Evolutionary conservation across 225 moss, liverwort and hornwort species (phyloP).

Genomic region (Marchantia paleacea): DNA sequence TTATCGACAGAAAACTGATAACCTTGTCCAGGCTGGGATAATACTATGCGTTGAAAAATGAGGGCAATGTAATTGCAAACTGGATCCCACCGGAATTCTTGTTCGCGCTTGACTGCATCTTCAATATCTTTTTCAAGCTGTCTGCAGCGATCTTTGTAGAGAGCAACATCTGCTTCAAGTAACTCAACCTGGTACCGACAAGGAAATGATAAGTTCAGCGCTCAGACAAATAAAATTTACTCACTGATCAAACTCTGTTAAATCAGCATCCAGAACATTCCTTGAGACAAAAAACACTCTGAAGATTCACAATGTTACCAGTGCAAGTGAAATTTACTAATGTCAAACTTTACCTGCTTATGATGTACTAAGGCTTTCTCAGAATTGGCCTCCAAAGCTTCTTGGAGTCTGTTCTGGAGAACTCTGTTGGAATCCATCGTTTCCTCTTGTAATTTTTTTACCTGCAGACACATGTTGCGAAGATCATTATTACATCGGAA

Average conservation of each 20-base stretch:
- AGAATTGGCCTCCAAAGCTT: constrained; percentile 40
- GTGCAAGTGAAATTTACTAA: not conserved
- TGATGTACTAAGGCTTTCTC: constrained; percentile 29
- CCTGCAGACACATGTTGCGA: constrained; percentile 28
- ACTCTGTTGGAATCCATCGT: constrained; percentile 36
- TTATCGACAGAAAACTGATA: too few relatives aligned
- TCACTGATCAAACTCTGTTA: not conserved
- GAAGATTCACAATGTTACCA: not conserved
- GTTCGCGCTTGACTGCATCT: constrained; percentile 26
- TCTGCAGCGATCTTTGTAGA: constrained; percentile 31
- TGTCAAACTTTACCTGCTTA: constrained; percentile 27
- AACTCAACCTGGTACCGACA: constrained; percentile 25
- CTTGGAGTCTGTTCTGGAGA: constrained; percentile 54
- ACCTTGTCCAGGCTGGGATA: too few relatives aligned
- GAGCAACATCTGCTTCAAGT: constrained; percentile 23
- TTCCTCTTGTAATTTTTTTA: constrained; percentile 51
- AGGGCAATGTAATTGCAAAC: not conserved
- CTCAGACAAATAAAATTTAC: not conserved
- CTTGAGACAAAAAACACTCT: not conserved
- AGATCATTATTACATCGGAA: not conserved
- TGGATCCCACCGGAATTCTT: constrained; percentile 29
- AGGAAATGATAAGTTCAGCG: not conserved
- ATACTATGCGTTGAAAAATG: too few relatives aligned
- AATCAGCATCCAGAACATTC: not conserved
- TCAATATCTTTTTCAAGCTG: constrained; percentile 26